phyloP scores from a whole-genome alignment of 2,329 filamentous ascomycete genomes.

The Coniochaeta sp. region DNA sequence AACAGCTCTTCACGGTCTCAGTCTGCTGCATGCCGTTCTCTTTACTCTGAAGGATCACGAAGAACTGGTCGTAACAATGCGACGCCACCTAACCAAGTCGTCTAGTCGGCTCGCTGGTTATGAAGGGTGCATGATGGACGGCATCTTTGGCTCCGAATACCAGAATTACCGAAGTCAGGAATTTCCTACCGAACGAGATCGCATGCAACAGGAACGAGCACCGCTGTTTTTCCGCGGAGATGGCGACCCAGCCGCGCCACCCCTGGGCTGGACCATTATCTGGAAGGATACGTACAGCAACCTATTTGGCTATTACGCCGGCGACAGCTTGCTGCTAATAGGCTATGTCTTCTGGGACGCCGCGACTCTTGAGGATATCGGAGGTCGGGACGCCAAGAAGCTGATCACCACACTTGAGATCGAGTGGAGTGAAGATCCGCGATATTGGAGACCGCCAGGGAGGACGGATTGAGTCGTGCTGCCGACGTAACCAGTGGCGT shows the following conservation, averaged over 20 bases:
- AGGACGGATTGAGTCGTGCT: no score
- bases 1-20: background rate
- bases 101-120: background rate
- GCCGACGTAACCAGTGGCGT: no score
- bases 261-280: constrained; percentile 12
- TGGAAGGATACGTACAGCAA: constrained; percentile 13
- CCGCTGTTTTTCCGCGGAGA: constrained; percentile 8
- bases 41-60: constrained; percentile 3
- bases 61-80: constrained; percentile 22
- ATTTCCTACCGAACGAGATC: background rate
- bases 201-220: constrained; percentile 2
- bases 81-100: constrained; percentile 6
- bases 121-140: background rate
- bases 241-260: constrained; percentile 5
- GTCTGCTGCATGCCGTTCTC: constrained; percentile 1
- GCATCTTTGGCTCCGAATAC: no score
- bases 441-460: no score
- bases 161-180: no score
- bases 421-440: constrained; percentile 6
- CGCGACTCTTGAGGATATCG: constrained; percentile 1
- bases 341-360: constrained; percentile 18
- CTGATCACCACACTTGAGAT: constrained; percentile 1
- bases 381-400: background rate
- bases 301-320: constrained; percentile 9
- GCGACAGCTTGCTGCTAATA: constrained; percentile 4